Evolutionary conservation across 1,139 yeast species (phyloP).

Genomic region (Yamadazyma trypodendri): DNA sequence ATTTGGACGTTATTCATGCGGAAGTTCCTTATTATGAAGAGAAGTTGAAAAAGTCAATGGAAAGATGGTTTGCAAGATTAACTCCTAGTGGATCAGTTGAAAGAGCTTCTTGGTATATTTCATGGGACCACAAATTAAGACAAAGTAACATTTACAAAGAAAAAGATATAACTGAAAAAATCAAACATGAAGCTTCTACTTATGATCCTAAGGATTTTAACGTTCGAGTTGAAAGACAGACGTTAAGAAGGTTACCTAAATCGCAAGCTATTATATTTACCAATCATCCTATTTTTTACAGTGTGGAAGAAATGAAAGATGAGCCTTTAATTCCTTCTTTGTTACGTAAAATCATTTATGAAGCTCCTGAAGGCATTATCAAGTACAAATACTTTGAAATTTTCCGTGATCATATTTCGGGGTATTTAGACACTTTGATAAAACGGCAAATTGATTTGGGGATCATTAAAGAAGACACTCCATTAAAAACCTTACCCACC

Average conservation of each 20-base stretch:
- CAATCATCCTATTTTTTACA: slow-evolving; percentile 69
- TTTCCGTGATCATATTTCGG: slow-evolving; percentile 57
- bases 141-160: slow-evolving; percentile 55
- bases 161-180: slow-evolving; percentile 29
- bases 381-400: slow-evolving; percentile 61
- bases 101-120: slow-evolving; percentile 73
- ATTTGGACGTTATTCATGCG: slow-evolving; percentile 62
- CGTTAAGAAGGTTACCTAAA: slow-evolving; percentile 49
- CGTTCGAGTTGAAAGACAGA: slow-evolving; percentile 59
- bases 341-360: slow-evolving; percentile 57
- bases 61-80: slow-evolving; percentile 66
- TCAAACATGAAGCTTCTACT: slow-evolving; percentile 29
- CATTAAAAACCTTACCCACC: slow-evolving; percentile 56
- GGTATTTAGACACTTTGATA: slow-evolving; percentile 56
- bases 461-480: slow-evolving; percentile 54
- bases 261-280: slow-evolving; percentile 52
- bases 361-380: slow-evolving; percentile 64
- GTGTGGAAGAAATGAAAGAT: slow-evolving; percentile 74
- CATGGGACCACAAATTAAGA: slow-evolving; percentile 67
- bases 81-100: slow-evolving; percentile 62
- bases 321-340: slow-evolving; percentile 73
- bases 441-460: slow-evolving; percentile 58
- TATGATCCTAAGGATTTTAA: slow-evolving; percentile 45
- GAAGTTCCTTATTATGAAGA: slow-evolving; percentile 73
- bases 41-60: slow-evolving; percentile 70